phyloP scores from a whole-genome alignment of 257 asterid genomes.

The Solanum chmielewskii region DNA sequence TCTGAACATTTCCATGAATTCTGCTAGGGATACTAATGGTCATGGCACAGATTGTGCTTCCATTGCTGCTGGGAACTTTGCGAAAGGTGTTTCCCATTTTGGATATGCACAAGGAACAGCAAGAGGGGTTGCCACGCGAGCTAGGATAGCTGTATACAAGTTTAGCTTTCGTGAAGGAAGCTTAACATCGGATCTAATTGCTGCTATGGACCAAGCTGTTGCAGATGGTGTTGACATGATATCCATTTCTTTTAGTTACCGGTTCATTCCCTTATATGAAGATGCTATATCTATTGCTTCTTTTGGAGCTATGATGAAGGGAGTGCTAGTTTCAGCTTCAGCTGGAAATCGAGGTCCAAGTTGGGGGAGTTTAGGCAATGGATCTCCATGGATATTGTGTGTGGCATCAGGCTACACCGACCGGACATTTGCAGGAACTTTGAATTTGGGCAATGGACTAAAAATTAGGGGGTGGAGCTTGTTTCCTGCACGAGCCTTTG shows the following conservation, averaged over 20 bases:
- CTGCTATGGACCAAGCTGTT: slow-evolving; percentile 15
- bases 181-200: slow-evolving; percentile 6
- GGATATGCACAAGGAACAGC: slow-evolving; percentile 6
- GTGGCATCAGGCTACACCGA: neutral
- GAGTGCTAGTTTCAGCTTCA: neutral
- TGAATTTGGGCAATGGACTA: neutral
- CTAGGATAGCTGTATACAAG: neutral
- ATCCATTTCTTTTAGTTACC: neutral
- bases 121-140: neutral
- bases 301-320: neutral
- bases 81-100: neutral
- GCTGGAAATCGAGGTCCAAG: neutral
- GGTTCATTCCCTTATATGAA: neutral
- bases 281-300: neutral
- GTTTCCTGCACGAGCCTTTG: neutral
- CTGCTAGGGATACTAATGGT: neutral
- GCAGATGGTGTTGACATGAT: neutral
- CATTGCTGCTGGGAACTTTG: neutral
- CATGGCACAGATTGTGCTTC: neutral
- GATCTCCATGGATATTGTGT: neutral
- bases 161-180: neutral
- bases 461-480: slow-evolving; percentile 1
- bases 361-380: neutral
- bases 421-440: neutral
- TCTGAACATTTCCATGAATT: slow-evolving; percentile 7